phyloP scores from a whole-genome alignment of 176 grass and related monocot genomes.

The Carex littledalei region DNA sequence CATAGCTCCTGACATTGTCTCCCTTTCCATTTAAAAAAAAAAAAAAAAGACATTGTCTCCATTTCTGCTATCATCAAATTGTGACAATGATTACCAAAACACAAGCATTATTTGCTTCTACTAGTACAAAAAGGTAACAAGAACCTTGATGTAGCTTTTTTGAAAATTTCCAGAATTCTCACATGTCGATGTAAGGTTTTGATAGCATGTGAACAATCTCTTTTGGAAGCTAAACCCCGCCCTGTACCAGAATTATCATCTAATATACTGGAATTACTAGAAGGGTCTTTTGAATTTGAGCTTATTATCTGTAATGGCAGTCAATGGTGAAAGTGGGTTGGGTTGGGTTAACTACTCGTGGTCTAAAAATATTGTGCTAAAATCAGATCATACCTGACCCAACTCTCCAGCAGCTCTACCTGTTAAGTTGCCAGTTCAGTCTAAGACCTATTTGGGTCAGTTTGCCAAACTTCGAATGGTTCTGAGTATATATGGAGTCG shows the following conservation, averaged over 20 bases:
- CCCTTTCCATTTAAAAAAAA: background rate
- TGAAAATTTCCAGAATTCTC: background rate
- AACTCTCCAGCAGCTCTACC: background rate
- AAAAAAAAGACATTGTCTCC: background rate
- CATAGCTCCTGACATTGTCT: background rate
- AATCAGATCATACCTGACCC: background rate
- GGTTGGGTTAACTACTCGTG: background rate
- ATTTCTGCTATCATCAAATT: background rate
- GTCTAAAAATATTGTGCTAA: background rate
- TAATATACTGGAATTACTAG: background rate
- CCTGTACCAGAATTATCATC: background rate
- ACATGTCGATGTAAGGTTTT: background rate
- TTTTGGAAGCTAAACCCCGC: background rate
- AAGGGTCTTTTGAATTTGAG: background rate
- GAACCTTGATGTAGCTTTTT: background rate
- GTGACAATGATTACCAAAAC: background rate
- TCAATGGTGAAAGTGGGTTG: background rate
- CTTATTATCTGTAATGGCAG: background rate
- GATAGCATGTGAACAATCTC: background rate
- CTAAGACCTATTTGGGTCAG: background rate
- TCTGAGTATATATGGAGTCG: no score
- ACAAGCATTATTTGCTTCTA: background rate
- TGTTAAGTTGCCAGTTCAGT: background rate
- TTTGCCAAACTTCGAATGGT: no score
- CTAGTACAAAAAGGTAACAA: background rate